phyloP scores from a whole-genome alignment of 805 yeast species.

The Candida xiaguanensis region DNA sequence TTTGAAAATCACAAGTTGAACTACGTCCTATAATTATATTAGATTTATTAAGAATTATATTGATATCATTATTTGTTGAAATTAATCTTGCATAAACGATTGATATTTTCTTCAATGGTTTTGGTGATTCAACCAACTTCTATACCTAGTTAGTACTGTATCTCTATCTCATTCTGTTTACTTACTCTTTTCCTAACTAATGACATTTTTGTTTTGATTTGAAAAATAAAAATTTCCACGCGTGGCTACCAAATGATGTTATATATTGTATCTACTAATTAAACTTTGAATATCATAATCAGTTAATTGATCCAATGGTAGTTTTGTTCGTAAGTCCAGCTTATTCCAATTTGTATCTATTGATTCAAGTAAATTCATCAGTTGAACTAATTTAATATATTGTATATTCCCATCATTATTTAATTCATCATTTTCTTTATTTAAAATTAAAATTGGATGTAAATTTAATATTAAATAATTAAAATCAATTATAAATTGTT shows the following conservation, averaged over 20 bases:
- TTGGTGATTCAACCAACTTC: slow-evolving; percentile 4
- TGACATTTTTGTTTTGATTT: slow-evolving; percentile 15
- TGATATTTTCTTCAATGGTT: background rate
- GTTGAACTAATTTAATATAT: slow-evolving; percentile 24
- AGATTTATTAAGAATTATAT: slow-evolving; percentile 18
- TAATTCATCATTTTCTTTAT: slow-evolving; percentile 6
- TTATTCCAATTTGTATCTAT: slow-evolving; percentile 20
- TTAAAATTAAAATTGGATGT: slow-evolving; percentile 8
- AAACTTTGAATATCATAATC: slow-evolving; percentile 24
- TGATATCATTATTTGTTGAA: slow-evolving; percentile 13
- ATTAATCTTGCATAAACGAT: slow-evolving; percentile 10
- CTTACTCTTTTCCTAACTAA: slow-evolving; percentile 25
- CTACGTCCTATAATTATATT: slow-evolving; percentile 48
- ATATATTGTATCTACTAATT: slow-evolving; percentile 23
- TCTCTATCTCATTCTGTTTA: slow-evolving; percentile 16
- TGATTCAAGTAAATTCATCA: slow-evolving; percentile 24
- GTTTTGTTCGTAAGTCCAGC: slow-evolving; percentile 16
- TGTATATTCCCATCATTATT: slow-evolving; percentile 21
- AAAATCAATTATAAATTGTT: slow-evolving; percentile 31
- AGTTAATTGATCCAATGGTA: slow-evolving; percentile 6
- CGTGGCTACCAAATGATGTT: no score
- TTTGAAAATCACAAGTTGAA: slow-evolving; percentile 52
- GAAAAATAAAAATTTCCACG: background rate
- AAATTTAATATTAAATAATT: slow-evolving; percentile 17
- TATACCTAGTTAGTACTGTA: background rate